Evolutionary conservation across 176 grass and related monocot species (phyloP).

Genomic region (Aegilops speltoides): DNA sequence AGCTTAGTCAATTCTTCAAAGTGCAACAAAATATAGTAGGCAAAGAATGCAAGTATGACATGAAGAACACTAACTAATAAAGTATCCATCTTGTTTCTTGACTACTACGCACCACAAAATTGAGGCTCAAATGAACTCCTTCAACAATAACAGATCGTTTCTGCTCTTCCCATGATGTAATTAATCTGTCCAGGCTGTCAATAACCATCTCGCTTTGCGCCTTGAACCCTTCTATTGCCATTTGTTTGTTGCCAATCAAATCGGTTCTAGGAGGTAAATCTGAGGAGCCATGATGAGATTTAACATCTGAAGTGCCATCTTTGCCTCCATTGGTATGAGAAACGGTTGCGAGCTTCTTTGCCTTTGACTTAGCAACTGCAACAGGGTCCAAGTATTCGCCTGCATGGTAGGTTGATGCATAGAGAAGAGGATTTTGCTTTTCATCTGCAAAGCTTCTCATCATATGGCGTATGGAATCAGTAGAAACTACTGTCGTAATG

Average conservation of each 20-base stretch:
- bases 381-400: conserved; percentile 82
- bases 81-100: neutral
- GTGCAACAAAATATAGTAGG: conserved; percentile 20
- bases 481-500: conserved; percentile 91
- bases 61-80: neutral
- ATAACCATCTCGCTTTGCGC: conserved; percentile 98
- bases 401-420: conserved; percentile 96
- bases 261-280: conserved; percentile 48
- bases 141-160: conserved; percentile 94
- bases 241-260: conserved; percentile 68
- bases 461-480: conserved; percentile 97
- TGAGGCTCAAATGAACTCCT: conserved; percentile 97
- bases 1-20: conserved; percentile 23
- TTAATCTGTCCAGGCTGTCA: conserved; percentile 88
- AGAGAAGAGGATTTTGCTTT: conserved; percentile 85
- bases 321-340: conserved; percentile 43
- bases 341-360: conserved; percentile 55
- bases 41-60: neutral
- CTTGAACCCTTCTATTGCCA: conserved; percentile 95
- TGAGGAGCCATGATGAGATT: conserved; percentile 35
- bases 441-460: conserved; percentile 88
- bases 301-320: conserved; percentile 50
- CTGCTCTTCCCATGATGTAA: conserved; percentile 90
- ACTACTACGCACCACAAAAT: conserved; percentile 78
- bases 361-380: conserved; percentile 79